Evolutionary conservation across 1,284 basidiomycete species (phyloP).

Genomic region (Naganishia sp.): DNA sequence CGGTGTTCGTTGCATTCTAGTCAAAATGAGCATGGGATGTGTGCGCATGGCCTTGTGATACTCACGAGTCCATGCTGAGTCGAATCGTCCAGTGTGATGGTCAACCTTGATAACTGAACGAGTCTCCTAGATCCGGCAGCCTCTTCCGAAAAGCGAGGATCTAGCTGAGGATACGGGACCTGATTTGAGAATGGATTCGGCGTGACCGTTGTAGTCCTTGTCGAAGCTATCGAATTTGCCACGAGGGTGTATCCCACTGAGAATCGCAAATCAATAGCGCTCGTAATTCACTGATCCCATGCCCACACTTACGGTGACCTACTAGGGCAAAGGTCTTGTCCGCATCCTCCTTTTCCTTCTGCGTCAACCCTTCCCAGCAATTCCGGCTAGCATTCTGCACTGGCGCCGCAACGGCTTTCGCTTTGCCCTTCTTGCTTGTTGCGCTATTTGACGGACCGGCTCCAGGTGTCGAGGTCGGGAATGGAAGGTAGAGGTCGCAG

Average conservation of each 20-base stretch:
- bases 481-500: constrained; percentile 52
- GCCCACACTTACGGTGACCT: constrained; percentile 45
- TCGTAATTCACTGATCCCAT: neutral
- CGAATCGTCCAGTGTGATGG: constrained; percentile 49
- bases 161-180: constrained; percentile 47
- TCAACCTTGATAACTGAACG: constrained; percentile 50
- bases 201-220: constrained; percentile 38
- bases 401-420: constrained; percentile 2
- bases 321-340: constrained; percentile 41
- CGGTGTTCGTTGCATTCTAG: constrained; percentile 47
- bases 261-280: neutral
- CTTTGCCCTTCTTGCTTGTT: constrained; percentile 20
- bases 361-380: constrained; percentile 47
- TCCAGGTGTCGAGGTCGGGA: constrained; percentile 39
- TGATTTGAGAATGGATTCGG: constrained; percentile 43
- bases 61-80: constrained; percentile 49
- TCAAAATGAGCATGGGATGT: neutral
- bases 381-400: neutral
- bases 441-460: constrained; percentile 11
- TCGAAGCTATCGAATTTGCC: constrained; percentile 43
- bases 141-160: constrained; percentile 37
- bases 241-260: constrained; percentile 51
- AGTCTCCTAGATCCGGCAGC: constrained; percentile 30
- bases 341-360: constrained; percentile 43
- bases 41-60: neutral